Evolutionary conservation across 2,329 filamentous ascomycete genomes (phyloP).

Genomic region (Didymella pinodella): DNA sequence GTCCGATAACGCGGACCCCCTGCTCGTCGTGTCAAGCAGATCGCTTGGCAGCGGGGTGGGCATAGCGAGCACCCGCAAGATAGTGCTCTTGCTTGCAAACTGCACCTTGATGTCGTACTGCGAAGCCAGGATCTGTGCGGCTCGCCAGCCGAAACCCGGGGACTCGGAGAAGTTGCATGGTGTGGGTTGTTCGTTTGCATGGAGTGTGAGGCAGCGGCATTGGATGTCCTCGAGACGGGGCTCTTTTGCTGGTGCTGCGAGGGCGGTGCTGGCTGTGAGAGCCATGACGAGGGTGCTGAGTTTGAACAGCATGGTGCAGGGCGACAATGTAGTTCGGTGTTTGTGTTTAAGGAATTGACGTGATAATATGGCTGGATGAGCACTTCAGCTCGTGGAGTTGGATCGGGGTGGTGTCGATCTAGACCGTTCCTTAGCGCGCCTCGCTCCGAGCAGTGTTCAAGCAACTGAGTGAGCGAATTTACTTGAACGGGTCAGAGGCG

Average conservation of each 20-base stretch:
- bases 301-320: background rate
- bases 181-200: constrained; percentile 27
- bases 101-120: constrained; percentile 34
- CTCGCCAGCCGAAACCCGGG: constrained; percentile 34
- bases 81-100: constrained; percentile 34
- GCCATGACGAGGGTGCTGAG: constrained; percentile 1
- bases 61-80: constrained; percentile 31
- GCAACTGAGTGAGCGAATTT: constrained; percentile 3
- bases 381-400: constrained; percentile 5
- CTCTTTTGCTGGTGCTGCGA: constrained; percentile 24
- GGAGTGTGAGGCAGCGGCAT: constrained; percentile 40
- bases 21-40: constrained; percentile 24
- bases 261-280: background rate
- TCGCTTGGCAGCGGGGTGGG: constrained; percentile 31
- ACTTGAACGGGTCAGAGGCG: constrained; percentile 2
- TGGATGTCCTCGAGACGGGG: constrained; percentile 29
- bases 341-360: background rate
- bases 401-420: constrained; percentile 14
- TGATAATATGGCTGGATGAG: constrained; percentile 1
- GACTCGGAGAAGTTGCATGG: constrained; percentile 34
- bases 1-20: constrained; percentile 21
- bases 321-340: background rate
- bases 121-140: constrained; percentile 33
- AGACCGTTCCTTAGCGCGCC: constrained; percentile 17
- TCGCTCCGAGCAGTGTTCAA: constrained; percentile 9